Evolutionary conservation across 768 basidiomycete species (phyloP).

Genomic region (Sarcodon sp.): DNA sequence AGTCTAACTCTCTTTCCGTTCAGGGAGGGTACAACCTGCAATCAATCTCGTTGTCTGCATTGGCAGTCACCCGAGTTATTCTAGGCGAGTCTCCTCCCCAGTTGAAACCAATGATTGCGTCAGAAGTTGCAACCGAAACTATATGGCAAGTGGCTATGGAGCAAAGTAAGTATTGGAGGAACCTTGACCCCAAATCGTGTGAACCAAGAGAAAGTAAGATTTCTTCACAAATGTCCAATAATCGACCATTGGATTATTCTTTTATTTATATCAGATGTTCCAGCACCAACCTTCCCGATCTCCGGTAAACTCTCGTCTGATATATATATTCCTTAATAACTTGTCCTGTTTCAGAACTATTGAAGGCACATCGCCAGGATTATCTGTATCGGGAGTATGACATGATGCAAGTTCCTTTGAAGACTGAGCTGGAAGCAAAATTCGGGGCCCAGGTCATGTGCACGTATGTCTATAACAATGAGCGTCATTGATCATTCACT

Average conservation of each 20-base stretch:
- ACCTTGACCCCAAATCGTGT: slow-evolving; percentile 66
- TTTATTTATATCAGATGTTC: background rate
- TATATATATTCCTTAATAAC: background rate
- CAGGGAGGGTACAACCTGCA: slow-evolving; percentile 95
- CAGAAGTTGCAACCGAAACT: slow-evolving; percentile 77
- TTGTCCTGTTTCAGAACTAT: slow-evolving; percentile 40
- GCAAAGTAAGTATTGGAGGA: slow-evolving; percentile 89
- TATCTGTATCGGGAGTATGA: slow-evolving; percentile 64
- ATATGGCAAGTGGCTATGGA: slow-evolving; percentile 79
- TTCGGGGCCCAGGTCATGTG: slow-evolving; percentile 81
- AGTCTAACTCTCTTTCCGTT: background rate
- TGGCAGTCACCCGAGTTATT: slow-evolving; percentile 81
- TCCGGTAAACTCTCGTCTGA: slow-evolving; percentile 31
- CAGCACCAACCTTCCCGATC: slow-evolving; percentile 36
- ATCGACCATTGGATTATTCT: background rate
- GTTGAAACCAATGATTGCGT: slow-evolving; percentile 60
- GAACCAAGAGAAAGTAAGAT: slow-evolving; percentile 67
- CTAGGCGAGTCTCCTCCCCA: slow-evolving; percentile 79
- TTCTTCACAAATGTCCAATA: background rate
- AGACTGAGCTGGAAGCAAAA: slow-evolving; percentile 52
- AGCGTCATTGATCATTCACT: background rate
- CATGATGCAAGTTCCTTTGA: slow-evolving; percentile 75
- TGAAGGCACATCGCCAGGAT: slow-evolving; percentile 83
- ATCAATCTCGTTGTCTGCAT: slow-evolving; percentile 75
- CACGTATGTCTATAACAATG: slow-evolving; percentile 47